Base-by-base conservation (phyloP, 176 grass and related monocot genomes). In the Eragrostis curvula region DNA sequence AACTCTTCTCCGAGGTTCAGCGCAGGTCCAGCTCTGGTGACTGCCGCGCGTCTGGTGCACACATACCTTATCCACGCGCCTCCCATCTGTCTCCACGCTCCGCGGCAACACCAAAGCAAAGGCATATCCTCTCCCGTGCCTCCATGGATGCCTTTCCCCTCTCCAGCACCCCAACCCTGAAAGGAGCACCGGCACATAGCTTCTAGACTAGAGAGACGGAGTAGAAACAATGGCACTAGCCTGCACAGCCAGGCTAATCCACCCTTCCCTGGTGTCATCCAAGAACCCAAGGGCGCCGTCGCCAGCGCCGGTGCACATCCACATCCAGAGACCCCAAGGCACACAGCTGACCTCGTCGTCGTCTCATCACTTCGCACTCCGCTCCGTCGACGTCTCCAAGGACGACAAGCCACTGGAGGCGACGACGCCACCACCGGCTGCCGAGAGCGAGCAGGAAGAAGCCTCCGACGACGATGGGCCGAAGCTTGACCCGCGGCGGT, bases 301-400 rank as follows among this genome's bases (percentile, higher is more conserved):
- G 25, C 55, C 55, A 5, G 1, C 24, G n/a, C 49, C 62, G 21
- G 68, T 82, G 20, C 64, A 74, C 51, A 69, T 85, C 78, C 67
- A 78, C 80, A 45, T 14, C 63, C 46, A 64, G 12, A 86, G 56
- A 39, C 61, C 80, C 8, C 49, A 43, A 8, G 0, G 6, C 59
- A 68, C 69, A 50, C 21, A 41, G 53, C 51, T 60, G 42, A 85
- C 75, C 12, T 17, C 68, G 27, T 52, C 84, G n/a, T n/a, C n/a
- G n/a, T n/a, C n/a, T n/a, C n/a, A n/a, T n/a, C n/a, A n/a, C 49
- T 74, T 84, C 71, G 72, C 41, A 45, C 74, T 88, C 44, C 90
- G 41, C 59, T 98, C 95, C 44, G 64, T 95, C 15, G 90, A 98
- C 78, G 64, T 98, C 15, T 88, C 92, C 52, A 90, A 95, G 83